A percentile compares a stretch with the other conserved stretches of the same genome.
phyloP scores from a whole-genome alignment of 78 protist species.

The Trichosphaerium sp. region DNA sequence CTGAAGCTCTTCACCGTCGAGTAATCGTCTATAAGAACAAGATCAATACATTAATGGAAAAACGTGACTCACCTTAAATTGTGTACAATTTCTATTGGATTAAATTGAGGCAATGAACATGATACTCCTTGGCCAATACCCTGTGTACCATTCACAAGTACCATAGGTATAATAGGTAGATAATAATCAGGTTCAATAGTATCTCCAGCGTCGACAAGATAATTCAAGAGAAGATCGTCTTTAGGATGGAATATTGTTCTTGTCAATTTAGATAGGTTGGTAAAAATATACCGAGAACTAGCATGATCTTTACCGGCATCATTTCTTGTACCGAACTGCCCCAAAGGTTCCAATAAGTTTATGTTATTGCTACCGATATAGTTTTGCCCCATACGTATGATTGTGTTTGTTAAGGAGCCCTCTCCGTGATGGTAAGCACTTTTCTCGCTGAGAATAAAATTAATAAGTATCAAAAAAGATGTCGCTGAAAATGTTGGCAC shows the following conservation, averaged over 20 bases:
- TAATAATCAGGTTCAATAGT: slow-evolving; percentile 88
- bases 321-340: slow-evolving; percentile 93
- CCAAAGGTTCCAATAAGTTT: slow-evolving; percentile 77
- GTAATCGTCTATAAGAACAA: too few species aligned
- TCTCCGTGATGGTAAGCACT: slow-evolving; percentile 99
- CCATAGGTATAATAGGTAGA: slow-evolving; percentile 93
- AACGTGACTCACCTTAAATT: too few species aligned
- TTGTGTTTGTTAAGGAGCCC: slow-evolving; percentile 60
- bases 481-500: too few species aligned
- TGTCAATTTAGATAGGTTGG: slow-evolving; percentile 66
- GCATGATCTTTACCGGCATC: slow-evolving; percentile 92
- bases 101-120: slow-evolving; percentile 67
- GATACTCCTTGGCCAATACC: slow-evolving; percentile 61
- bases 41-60: too few species aligned
- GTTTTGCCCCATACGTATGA: slow-evolving; percentile 90
- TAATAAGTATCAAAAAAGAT: too few species aligned
- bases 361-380: slow-evolving; percentile 95
- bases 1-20: slow-evolving; percentile 35
- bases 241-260: slow-evolving; percentile 61
- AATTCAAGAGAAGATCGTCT: slow-evolving; percentile 85
- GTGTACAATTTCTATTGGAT: slow-evolving; percentile 79
- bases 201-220: slow-evolving; percentile 89
- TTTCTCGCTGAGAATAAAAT: too few species aligned
- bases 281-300: slow-evolving; percentile 90
- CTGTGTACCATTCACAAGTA: slow-evolving; percentile 91